Evolutionary conservation across 2,329 filamentous ascomycete genomes (phyloP), one percentile per base, ranked within the genome.

Genomic region (Thielaviopsis punctulata): DNA sequence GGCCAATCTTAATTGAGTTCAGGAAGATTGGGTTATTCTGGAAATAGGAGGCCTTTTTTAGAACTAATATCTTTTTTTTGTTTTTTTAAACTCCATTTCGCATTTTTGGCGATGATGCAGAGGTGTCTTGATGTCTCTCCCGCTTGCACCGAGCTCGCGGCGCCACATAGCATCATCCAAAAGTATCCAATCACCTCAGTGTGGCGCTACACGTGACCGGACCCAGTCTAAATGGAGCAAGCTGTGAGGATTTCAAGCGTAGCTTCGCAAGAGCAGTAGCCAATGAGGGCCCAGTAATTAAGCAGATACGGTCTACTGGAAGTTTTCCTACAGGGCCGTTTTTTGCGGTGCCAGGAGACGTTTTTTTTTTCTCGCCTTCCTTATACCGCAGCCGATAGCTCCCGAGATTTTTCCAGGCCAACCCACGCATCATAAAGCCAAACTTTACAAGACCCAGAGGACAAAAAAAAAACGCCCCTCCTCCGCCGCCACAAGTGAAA

Each of bases 331-430:
- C 23, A 53, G 51, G 48, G 48, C 33, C n/a, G n/a, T 43, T 41
- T 49, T 49, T 41, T 49, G 12, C 18, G 18, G 13, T 25, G 21
- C 19, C 9, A 22, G n/a, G 21, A 21, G 27, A 8, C 18, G 23
- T 25, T 51, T 18, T 46, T 51, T 45, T 18, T 25, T 24, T 44
- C 25, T 45, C 33, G n/a, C n/a, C n/a, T n/a, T 44, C 45, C 27
- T 51, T 23, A 49, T 18, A 33, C 48, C 9, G 36, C 48, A 49
- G 52, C 52, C 52, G 52, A 54, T 44, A 54, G 52, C 52, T 54
- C 45, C 52, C 52, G 52, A 54, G 52, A 54, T 54, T 54, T 54
- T 54, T 49, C 52, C 52, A 54, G 33, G 49, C 52, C 48, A 54
- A 54, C 52, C n/a, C 48, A 48, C 43, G 36, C 36, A n/a, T n/a